These are phyloP conservation scores for Teratosphaeria epicoccoides DNA, from an alignment of 2,329 filamentous ascomycete species.

Conservation along the genomic window DNA sequence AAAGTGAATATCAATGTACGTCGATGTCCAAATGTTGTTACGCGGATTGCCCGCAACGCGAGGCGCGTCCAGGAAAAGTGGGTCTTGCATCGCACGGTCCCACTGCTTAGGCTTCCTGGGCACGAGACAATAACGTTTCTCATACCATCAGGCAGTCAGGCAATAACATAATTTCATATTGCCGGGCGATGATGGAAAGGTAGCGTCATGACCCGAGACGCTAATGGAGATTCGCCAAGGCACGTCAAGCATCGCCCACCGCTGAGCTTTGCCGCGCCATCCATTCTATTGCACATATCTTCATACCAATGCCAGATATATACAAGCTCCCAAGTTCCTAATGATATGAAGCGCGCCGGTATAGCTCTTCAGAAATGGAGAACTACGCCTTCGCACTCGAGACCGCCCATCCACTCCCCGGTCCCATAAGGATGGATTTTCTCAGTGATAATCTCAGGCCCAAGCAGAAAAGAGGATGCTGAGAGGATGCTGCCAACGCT, in stretches of 20 bases:
- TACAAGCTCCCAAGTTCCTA: neutral
- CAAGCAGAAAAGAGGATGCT: neutral
- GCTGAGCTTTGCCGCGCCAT: neutral
- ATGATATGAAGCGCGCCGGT: neutral
- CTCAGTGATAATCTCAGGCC: neutral
- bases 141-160: no score
- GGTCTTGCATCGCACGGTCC: no score
- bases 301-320: neutral
- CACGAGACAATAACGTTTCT: no score
- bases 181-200: no score
- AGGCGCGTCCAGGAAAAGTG: neutral
- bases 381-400: neutral
- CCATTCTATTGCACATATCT: neutral
- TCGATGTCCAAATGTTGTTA: no score
- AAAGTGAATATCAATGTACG: neutral
- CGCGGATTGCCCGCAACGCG: neutral
- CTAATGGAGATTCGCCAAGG: neutral
- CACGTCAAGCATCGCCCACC: neutral
- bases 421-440: neutral
- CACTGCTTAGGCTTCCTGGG: no score
- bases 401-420: neutral
- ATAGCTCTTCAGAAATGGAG: neutral
- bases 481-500: no score
- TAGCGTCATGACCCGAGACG: no score
- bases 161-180: no score